These are phyloP conservation scores for Coemansia sp. DNA, from an alignment of 192 early-diverging fungal species.

Conservation along the genomic window DNA sequence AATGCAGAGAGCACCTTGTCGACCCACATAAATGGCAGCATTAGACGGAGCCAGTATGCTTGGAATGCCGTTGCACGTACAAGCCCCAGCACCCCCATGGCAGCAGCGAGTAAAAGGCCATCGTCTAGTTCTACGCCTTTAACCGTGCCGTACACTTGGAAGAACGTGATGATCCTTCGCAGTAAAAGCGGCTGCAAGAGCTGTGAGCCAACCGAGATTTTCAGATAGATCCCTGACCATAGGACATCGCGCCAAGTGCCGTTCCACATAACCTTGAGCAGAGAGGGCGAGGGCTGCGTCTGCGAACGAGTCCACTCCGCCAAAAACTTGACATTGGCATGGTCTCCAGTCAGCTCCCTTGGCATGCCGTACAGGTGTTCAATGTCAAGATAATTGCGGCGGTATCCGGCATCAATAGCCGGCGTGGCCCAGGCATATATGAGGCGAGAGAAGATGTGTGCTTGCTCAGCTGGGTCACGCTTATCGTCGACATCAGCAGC, in stretches of 20 bases:
- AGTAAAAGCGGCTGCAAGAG: constrained; percentile 28
- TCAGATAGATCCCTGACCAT: constrained; percentile 16
- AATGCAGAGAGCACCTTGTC: constrained; percentile 28
- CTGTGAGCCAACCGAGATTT: constrained; percentile 10
- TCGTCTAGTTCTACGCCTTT: constrained; percentile 12
- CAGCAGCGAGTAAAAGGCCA: constrained; percentile 19
- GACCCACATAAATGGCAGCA: constrained; percentile 74
- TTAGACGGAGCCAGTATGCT: constrained; percentile 69
- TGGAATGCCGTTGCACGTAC: neutral
- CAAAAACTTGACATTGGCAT: constrained; percentile 13
- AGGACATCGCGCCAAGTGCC: constrained; percentile 1
- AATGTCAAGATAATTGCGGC: constrained; percentile 55
- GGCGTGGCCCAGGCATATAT: constrained; percentile 85
- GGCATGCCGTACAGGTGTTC: constrained; percentile 17
- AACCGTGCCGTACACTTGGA: constrained; percentile 6
- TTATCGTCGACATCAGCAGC: neutral
- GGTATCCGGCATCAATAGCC: constrained; percentile 75
- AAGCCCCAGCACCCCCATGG: constrained; percentile 11
- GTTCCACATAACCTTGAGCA: constrained; percentile 8
- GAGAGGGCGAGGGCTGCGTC: constrained; percentile 14
- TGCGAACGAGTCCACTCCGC: constrained; percentile 7
- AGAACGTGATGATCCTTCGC: constrained; percentile 21
- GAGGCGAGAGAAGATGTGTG: constrained; percentile 36
- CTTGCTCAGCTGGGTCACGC: neutral
- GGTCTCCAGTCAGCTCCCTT: neutral